phyloP scores from a whole-genome alignment of 1,284 basidiomycete genomes.

The Fistulina hepatica region DNA sequence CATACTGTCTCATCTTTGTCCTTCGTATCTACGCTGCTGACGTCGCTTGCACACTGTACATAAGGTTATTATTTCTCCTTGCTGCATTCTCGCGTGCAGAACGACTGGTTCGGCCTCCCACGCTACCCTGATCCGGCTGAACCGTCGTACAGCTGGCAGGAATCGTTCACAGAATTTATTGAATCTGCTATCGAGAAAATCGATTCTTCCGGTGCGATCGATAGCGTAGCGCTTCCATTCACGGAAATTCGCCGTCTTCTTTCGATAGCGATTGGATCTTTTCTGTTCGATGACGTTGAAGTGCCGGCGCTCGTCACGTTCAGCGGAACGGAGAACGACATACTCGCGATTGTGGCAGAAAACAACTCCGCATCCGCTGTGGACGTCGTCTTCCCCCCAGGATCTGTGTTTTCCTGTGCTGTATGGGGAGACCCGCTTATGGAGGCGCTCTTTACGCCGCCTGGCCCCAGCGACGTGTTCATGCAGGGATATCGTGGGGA shows the following conservation, averaged over 20 bases:
- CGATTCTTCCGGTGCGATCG: constrained; percentile 14
- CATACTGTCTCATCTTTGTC: no score
- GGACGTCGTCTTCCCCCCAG: constrained; percentile 38
- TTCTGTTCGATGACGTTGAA: constrained; percentile 64
- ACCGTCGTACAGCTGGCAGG: constrained; percentile 54
- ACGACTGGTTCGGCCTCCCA: constrained; percentile 61
- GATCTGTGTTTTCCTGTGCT: constrained; percentile 33
- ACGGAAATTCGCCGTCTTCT: constrained; percentile 38
- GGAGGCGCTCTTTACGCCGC: constrained; percentile 46
- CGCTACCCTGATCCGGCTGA: constrained; percentile 17
- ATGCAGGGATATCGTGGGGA: constrained; percentile 44
- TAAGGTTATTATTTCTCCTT: no score
- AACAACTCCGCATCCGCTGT: constrained; percentile 14
- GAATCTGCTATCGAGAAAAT: constrained; percentile 40
- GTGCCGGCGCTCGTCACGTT: constrained; percentile 55
- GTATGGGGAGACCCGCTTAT: constrained; percentile 69
- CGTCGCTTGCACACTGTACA: no score
- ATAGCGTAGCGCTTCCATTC: constrained; percentile 25
- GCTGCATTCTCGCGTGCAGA: constrained; percentile 51
- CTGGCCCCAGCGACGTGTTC: constrained; percentile 37
- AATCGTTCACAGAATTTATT: constrained; percentile 48
- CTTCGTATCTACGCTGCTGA: no score
- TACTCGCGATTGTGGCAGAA: constrained; percentile 31
- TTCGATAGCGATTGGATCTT: constrained; percentile 58
- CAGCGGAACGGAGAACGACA: constrained; percentile 43